Percentiles rank a stretch among this genome's conserved stretches.
phyloP scores from a whole-genome alignment of 208 protist genomes.

The Crithidia bombi region DNA sequence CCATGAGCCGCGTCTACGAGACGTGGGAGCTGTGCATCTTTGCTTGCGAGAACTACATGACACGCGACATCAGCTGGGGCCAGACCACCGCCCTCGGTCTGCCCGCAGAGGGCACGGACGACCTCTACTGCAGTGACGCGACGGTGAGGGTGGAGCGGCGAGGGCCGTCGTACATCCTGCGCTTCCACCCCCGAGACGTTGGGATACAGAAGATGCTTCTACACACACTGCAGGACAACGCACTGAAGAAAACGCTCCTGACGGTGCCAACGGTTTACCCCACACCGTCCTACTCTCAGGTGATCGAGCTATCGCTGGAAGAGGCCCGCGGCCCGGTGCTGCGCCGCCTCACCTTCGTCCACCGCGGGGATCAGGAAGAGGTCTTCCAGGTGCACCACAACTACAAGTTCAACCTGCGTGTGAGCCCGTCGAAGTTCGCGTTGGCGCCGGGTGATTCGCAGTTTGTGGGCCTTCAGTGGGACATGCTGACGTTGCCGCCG shows the following conservation, averaged over 20 bases:
- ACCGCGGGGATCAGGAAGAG: constrained; percentile 67
- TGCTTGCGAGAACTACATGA: constrained; percentile 65
- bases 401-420: constrained; percentile 82
- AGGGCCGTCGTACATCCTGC: constrained; percentile 67
- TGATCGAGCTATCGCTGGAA: constrained; percentile 74
- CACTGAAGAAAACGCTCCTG: constrained; percentile 76
- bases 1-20: constrained; percentile 77
- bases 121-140: constrained; percentile 78
- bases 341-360: constrained; percentile 81
- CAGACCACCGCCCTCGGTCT: constrained; percentile 81
- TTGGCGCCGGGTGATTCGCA: constrained; percentile 80
- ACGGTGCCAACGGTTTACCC: constrained; percentile 78
- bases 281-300: constrained; percentile 79
- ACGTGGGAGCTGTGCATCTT: constrained; percentile 89
- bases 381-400: constrained; percentile 85
- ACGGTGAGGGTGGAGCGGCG: constrained; percentile 48
- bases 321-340: constrained; percentile 74
- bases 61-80: constrained; percentile 82
- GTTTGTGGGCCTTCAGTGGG: constrained; percentile 75
- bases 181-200: constrained; percentile 72
- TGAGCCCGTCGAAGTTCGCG: constrained; percentile 70
- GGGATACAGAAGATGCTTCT: constrained; percentile 70
- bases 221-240: constrained; percentile 57
- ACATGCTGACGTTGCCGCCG: constrained; percentile 73
- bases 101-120: constrained; percentile 65